Conservation (phyloP, 805 yeast genomes). For the Pichia insulana region DNA sequence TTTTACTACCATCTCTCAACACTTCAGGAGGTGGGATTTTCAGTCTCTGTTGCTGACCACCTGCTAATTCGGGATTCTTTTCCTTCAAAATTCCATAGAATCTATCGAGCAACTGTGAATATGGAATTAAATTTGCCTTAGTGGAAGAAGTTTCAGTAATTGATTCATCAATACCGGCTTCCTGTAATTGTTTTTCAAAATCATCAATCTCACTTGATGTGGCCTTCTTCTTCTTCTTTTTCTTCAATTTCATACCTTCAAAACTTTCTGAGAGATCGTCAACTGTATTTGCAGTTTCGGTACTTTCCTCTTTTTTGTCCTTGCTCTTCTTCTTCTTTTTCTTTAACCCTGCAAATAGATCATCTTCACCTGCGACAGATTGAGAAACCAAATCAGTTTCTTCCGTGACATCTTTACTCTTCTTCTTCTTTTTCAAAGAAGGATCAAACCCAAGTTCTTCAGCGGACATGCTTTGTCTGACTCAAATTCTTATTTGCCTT, state of each 20-base stretch:
- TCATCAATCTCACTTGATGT: constrained; percentile 56
- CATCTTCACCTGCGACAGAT: constrained; percentile 36
- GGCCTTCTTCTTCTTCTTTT: constrained; percentile 75
- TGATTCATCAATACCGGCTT: constrained; percentile 71
- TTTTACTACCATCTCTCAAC: constrained; percentile 94
- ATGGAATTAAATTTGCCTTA: constrained; percentile 53
- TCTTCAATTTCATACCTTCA: constrained; percentile 60
- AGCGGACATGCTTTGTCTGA: constrained; percentile 14
- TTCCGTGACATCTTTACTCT: constrained; percentile 30
- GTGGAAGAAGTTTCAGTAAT: constrained; percentile 25
- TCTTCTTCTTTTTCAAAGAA: constrained; percentile 65
- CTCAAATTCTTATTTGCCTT: not conserved
- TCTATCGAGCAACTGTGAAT: constrained; percentile 69
- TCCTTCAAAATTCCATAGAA: constrained; percentile 80
- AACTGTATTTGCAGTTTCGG: constrained; percentile 22
- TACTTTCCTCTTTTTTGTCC: constrained; percentile 26
- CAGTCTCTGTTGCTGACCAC: constrained; percentile 88
- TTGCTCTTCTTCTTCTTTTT: constrained; percentile 76
- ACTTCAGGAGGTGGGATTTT: constrained; percentile 97
- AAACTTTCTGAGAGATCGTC: constrained; percentile 49
- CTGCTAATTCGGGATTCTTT: constrained; percentile 97
- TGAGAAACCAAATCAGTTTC: constrained; percentile 32
- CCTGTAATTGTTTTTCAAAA: constrained; percentile 81
- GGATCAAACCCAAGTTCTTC: constrained; percentile 64
- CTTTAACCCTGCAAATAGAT: constrained; percentile 70